Percentiles rank a stretch among this genome's conserved stretches.
Evolutionary conservation across 2,329 filamentous ascomycete genomes (phyloP).

Genomic region (Coniochaeta hoffmannii): DNA sequence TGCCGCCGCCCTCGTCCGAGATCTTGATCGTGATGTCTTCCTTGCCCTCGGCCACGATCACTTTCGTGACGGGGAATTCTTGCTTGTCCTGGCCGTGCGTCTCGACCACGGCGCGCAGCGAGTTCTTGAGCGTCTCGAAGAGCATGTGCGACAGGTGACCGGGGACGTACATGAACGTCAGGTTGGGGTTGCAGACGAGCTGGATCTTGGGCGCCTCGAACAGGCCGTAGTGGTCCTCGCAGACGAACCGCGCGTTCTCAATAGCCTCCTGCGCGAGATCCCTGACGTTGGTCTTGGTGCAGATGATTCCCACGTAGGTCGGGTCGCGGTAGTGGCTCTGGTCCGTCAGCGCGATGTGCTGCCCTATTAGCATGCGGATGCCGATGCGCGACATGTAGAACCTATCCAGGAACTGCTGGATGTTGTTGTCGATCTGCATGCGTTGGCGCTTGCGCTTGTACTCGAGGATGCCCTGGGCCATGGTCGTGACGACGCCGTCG

Average conservation of each 20-base stretch:
- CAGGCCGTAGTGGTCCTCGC: constrained; percentile 95
- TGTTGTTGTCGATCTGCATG: constrained; percentile 97
- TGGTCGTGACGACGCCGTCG: constrained; percentile 94
- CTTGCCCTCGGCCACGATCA: constrained; percentile 94
- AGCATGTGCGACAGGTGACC: constrained; percentile 99
- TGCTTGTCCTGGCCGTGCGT: constrained; percentile 91
- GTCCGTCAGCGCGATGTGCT: constrained; percentile 95
- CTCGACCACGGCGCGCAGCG: constrained; percentile 91
- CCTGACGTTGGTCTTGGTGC: constrained; percentile 93
- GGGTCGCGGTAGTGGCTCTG: constrained; percentile 84
- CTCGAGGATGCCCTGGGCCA: constrained; percentile 95
- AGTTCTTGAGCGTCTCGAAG: constrained; percentile 98
- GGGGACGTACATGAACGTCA: constrained; percentile 99
- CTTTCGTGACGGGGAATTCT: constrained; percentile 92
- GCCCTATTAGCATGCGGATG: constrained; percentile 97
- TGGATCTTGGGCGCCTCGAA: constrained; percentile 97
- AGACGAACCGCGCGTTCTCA: constrained; percentile 97
- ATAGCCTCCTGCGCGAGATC: constrained; percentile 96
- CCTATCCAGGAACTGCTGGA: constrained; percentile 93
- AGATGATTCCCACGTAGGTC: constrained; percentile 96
- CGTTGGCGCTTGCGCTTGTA: constrained; percentile 95
- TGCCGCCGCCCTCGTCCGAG: constrained; percentile 92
- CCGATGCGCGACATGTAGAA: constrained; percentile 99
- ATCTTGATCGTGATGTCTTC: constrained; percentile 99
- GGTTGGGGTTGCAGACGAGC: constrained; percentile 85